Evolutionary conservation across 805 yeast genomes (phyloP).

Genomic region (Ogataea ganodermae): DNA sequence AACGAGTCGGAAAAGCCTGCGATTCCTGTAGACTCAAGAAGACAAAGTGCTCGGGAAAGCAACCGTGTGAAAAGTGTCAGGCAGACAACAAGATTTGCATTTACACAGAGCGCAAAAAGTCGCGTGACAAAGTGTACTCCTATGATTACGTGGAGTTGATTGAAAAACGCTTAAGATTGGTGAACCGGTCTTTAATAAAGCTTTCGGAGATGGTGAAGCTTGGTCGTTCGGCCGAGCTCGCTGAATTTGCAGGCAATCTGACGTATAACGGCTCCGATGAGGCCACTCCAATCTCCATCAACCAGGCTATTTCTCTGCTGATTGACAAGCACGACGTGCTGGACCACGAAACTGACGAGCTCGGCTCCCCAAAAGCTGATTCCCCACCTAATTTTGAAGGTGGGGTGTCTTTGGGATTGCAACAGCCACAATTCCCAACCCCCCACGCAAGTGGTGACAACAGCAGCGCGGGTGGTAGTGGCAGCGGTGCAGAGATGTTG

Average conservation of each 20-base stretch:
- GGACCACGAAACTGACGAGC: conserved; percentile 39
- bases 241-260: conserved; percentile 16
- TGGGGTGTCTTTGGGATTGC: too few species aligned
- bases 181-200: conserved; percentile 52
- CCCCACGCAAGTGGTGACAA: background rate
- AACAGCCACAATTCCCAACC: background rate
- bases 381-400: too few species aligned
- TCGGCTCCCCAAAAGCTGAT: conserved; percentile 7
- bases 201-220: conserved; percentile 33
- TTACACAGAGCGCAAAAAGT: conserved; percentile 55
- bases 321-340: conserved; percentile 43
- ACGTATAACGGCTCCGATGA: conserved; percentile 22
- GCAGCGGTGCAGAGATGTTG: background rate
- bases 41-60: conserved; percentile 64
- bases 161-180: conserved; percentile 56
- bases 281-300: conserved; percentile 40
- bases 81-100: conserved; percentile 60
- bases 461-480: background rate
- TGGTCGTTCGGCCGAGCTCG: conserved; percentile 14
- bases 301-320: conserved; percentile 47
- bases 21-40: conserved; percentile 63
- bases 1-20: conserved; percentile 65
- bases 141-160: conserved; percentile 62
- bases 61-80: conserved; percentile 59
- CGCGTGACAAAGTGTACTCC: conserved; percentile 57